Percentiles rank a stretch among this genome's conserved stretches.
Evolutionary conservation across 768 basidiomycete species (phyloP).

Genomic region (Tricholoma matsutake): DNA sequence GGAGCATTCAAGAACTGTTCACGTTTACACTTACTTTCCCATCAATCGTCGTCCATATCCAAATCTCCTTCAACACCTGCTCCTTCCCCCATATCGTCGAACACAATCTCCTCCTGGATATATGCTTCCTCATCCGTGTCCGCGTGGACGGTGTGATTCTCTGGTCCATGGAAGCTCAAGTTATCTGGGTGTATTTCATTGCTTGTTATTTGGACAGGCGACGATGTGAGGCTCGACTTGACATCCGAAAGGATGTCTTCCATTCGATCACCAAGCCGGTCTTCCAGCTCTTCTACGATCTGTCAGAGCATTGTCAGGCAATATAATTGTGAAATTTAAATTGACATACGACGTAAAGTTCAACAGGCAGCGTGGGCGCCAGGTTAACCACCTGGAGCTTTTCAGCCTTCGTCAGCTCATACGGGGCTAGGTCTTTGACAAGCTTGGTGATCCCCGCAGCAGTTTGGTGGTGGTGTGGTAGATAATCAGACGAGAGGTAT

Average conservation of each 20-base stretch:
- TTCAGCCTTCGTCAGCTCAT: conserved; percentile 84
- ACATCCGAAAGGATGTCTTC: conserved; percentile 64
- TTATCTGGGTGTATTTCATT: background rate
- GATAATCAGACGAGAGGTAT: conserved; percentile 74
- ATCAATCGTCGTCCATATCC: conserved; percentile 38
- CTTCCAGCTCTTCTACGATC: conserved; percentile 92
- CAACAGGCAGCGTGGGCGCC: conserved; percentile 75
- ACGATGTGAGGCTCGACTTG: conserved; percentile 34
- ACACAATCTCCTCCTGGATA: conserved; percentile 47
- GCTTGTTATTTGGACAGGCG: conserved; percentile 1
- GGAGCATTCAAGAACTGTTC: background rate
- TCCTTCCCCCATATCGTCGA: conserved; percentile 67
- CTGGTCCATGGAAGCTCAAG: background rate
- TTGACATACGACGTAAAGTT: conserved; percentile 82
- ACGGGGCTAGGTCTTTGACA: conserved; percentile 61
- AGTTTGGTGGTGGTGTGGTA: conserved; percentile 66
- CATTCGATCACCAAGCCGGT: conserved; percentile 69
- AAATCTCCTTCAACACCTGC: conserved; percentile 68
- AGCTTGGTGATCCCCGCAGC: conserved; percentile 62
- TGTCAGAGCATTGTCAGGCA: conserved; percentile 24
- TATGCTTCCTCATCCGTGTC: conserved; percentile 26
- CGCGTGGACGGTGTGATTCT: conserved; percentile 1
- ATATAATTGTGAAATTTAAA: background rate
- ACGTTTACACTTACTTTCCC: background rate
- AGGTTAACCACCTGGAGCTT: conserved; percentile 92